Base-by-base conservation (phyloP, 345 rosid genomes). In the Moricandia moricandioides region DNA sequence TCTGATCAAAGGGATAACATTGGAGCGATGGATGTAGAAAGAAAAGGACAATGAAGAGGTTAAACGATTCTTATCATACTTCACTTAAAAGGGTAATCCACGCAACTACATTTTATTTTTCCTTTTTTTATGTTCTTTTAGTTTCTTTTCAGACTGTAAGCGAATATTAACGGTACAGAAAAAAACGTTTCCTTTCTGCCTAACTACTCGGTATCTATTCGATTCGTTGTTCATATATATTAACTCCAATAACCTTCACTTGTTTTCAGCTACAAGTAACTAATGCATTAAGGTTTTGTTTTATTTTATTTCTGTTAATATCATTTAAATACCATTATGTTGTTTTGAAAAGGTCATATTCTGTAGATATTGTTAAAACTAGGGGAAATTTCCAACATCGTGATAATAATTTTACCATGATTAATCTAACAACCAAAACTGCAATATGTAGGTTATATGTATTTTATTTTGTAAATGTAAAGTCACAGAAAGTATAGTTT, bases 1-100 rank as follows among this genome's bases (percentile, higher is more conserved):
- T 64, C 71, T 27, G 24, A 76, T 4, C 33, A 37, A 51, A 47
- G 60, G 16, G 73, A 75, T 59, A 52, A 35, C 16, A 75, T 13
- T 8, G 56, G 27, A 30, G 58, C 65, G 14, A 70, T 1, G 7
- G 54, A 70, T 77, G 43, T 70, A 31, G 39, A 77, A 76, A 64
- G 71, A 63, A 70, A 69, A 76, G 35, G 70, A 70, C 75, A 76
- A 2, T 55, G 51, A 37, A 56, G 71, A 65, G 60, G 62, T 77
- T 64, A 70, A 60, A 70, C 71, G 71, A 70, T 77, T 77, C 80
- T 77, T 45, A 70, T 77, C 80, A 77, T 43, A 65, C 76, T 77
- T 77, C 71, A 57, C 80, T 77, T 77, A 33, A 77, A 70, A 64
- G 76, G 45, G 62, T 64, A 70, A 77, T 57, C 40, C 11, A 70